Conservation (phyloP, 495 filamentous ascomycete genomes). For the Neurospora cerealis region DNA sequence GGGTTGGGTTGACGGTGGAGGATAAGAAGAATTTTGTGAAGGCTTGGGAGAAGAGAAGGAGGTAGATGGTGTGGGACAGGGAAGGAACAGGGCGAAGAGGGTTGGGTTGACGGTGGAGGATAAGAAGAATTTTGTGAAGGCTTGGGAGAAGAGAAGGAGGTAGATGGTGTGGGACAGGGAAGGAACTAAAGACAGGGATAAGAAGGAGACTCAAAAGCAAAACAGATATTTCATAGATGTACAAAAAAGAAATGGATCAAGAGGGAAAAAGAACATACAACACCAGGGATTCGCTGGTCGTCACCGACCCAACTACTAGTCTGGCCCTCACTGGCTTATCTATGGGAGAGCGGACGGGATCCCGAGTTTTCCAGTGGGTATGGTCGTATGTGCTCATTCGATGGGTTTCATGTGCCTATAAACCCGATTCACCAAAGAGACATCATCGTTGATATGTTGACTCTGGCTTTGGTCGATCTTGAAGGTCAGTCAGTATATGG, state of each 20-base stretch:
- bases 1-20: constrained; percentile 69
- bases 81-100: constrained; percentile 62
- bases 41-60: constrained; percentile 35
- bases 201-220: too few species aligned
- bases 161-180: neutral
- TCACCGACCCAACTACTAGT: constrained; percentile 29
- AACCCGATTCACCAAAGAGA: too few species aligned
- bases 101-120: constrained; percentile 74
- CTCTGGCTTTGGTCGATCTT: too few species aligned
- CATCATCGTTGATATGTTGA: too few species aligned
- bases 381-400: neutral
- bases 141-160: constrained; percentile 33
- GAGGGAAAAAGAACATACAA: constrained; percentile 33
- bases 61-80: constrained; percentile 1
- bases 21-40: constrained; percentile 79
- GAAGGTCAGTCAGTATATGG: too few species aligned
- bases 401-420: neutral
- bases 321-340: constrained; percentile 19
- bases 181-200: too few species aligned
- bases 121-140: constrained; percentile 70
- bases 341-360: constrained; percentile 45
- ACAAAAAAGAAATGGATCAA: too few species aligned
- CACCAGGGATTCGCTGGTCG: constrained; percentile 30
- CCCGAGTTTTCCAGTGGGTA: constrained; percentile 28
- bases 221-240: too few species aligned